These are phyloP conservation scores for Penicillium atrosanguineum DNA, from an alignment of 495 filamentous ascomycete species.

Conservation along the genomic window DNA sequence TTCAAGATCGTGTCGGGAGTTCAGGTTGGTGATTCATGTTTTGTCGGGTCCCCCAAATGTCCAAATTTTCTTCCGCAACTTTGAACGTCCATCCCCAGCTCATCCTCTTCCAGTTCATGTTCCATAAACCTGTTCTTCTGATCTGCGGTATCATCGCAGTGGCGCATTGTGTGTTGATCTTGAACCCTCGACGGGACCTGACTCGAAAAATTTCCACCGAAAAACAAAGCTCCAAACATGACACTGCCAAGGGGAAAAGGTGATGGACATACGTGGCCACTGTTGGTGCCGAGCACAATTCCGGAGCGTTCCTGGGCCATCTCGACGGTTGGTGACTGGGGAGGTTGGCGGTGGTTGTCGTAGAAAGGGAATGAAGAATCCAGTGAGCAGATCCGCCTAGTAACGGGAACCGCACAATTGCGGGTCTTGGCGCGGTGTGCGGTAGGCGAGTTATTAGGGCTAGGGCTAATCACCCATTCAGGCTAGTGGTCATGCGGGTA, in stretches of 20 bases:
- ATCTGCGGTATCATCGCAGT: conserved; percentile 1
- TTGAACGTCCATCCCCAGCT: background rate
- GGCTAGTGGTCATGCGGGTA: conserved; percentile 8
- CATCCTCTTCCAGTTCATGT: background rate
- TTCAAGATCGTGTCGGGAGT: conserved; percentile 12
- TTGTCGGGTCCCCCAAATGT: conserved; percentile 4
- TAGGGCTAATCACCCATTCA: conserved; percentile 13
- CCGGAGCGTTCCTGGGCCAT: conserved; percentile 70
- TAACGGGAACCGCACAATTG: conserved; percentile 32
- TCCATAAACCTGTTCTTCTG: background rate
- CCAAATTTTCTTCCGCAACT: conserved; percentile 11
- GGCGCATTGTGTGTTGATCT: conserved; percentile 1
- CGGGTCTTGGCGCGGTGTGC: conserved; percentile 33
- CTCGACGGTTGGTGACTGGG: conserved; percentile 44
- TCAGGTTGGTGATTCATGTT: conserved; percentile 7
- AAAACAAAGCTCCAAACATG: conserved; percentile 16
- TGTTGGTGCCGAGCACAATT: conserved; percentile 80
- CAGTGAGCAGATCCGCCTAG: conserved; percentile 38
- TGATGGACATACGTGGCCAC: conserved; percentile 74
- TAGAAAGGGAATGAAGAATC: conserved; percentile 31
- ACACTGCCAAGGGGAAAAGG: conserved; percentile 10
- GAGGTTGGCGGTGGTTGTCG: conserved; percentile 49
- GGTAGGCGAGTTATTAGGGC: conserved; percentile 39
- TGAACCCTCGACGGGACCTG: conserved; percentile 16
- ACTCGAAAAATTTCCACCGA: conserved; percentile 15